Conservation (phyloP, 2,329 filamentous ascomycete genomes). For the Ophiosphaerella herpotricha region DNA sequence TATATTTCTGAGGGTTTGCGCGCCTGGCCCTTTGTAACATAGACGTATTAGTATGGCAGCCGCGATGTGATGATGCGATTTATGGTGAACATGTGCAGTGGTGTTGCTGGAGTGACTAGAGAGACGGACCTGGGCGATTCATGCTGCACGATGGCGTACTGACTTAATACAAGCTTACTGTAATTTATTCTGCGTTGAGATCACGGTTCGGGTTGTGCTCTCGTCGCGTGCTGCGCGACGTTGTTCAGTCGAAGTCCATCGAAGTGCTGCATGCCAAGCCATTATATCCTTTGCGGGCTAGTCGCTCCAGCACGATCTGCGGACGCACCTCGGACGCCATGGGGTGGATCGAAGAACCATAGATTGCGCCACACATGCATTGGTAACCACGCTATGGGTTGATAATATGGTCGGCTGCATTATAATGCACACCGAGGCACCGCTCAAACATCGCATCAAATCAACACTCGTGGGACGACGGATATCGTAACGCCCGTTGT, state of each 20-base stretch:
- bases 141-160: conserved; percentile 37
- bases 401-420: no score
- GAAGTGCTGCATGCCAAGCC: conserved; percentile 1
- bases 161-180: background rate
- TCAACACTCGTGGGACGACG: no score
- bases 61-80: conserved; percentile 12
- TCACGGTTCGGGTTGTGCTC: background rate
- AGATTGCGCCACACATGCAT: no score
- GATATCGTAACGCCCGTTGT: no score
- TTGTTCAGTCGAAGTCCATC: background rate
- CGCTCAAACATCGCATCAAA: no score
- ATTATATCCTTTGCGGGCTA: background rate
- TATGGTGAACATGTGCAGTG: conserved; percentile 27
- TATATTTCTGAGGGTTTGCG: conserved; percentile 58
- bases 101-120: background rate
- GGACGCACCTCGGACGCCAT: conserved; percentile 19
- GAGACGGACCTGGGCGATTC: conserved; percentile 55
- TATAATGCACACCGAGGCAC: no score
- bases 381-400: no score
- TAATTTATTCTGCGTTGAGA: background rate
- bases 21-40: conserved; percentile 50
- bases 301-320: background rate
- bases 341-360: background rate
- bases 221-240: conserved; percentile 4
- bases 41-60: conserved; percentile 10